Percentiles rank a stretch among this genome's conserved stretches.
phyloP scores from a whole-genome alignment of 371 early-diverging fungal genomes.

The Nosema muscidifuracis region DNA sequence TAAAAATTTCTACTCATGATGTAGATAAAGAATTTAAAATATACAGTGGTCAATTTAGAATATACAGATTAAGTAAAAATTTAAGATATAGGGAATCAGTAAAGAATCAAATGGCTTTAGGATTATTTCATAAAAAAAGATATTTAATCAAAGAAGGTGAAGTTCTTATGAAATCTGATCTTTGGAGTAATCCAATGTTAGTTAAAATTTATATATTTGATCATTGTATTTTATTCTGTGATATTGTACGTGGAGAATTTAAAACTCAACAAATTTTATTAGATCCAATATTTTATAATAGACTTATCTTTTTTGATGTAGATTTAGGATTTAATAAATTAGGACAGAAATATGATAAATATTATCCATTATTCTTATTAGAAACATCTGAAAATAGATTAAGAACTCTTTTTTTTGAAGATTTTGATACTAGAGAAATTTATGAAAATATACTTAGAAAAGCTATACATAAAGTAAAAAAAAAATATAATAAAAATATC shows the following conservation, averaged over 20 bases:
- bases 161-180: constrained; percentile 30
- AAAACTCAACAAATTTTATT: constrained; percentile 20
- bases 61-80: constrained; percentile 44
- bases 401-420: constrained; percentile 41
- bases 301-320: constrained; percentile 4
- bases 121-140: constrained; percentile 36
- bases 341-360: constrained; percentile 8
- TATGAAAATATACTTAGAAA: constrained; percentile 15
- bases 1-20: constrained; percentile 35
- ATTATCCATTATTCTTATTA: constrained; percentile 24
- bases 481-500: background rate
- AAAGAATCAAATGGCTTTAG: constrained; percentile 16
- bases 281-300: constrained; percentile 34
- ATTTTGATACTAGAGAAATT: constrained; percentile 22
- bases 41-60: constrained; percentile 44
- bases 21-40: constrained; percentile 48
- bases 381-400: constrained; percentile 5
- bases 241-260: constrained; percentile 9
- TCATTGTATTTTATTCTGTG: constrained; percentile 41
- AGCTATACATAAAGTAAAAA: background rate
- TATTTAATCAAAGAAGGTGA: constrained; percentile 38
- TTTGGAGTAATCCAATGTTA: background rate
- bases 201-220: constrained; percentile 47
- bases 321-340: constrained; percentile 24
- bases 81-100: constrained; percentile 31